Percentiles rank a stretch among this genome's conserved stretches.
These are phyloP conservation scores for Berberis vulgaris DNA, from an alignment of 164 flowering plant species.

Conservation along the genomic window DNA sequence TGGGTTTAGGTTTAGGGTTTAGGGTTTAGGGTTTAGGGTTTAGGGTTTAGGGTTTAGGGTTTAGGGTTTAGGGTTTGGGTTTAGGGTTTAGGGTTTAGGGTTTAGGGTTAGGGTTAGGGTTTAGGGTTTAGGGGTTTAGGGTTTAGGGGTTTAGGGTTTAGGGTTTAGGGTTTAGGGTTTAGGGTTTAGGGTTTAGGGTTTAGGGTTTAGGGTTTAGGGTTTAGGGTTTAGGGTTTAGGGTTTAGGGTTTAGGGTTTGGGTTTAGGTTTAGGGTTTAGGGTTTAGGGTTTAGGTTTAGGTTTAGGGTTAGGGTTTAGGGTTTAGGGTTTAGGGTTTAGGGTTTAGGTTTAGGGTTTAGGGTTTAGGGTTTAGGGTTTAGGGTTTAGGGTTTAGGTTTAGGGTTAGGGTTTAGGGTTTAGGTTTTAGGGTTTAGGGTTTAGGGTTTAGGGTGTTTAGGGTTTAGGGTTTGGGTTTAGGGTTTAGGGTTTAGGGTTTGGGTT, in stretches of 20 bases:
- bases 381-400: conserved; percentile 9
- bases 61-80: conserved; percentile 15
- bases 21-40: conserved; percentile 16
- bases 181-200: conserved; percentile 18
- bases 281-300: conserved; percentile 11
- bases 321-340: conserved; percentile 15
- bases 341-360: conserved; percentile 11
- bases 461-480: conserved; percentile 12
- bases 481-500: conserved; percentile 13
- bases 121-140: too few relatives aligned
- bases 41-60: conserved; percentile 14
- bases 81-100: conserved; percentile 11
- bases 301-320: conserved; percentile 14
- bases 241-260: conserved; percentile 11
- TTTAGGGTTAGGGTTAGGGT: conserved; percentile 5
- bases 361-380: conserved; percentile 10
- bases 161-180: conserved; percentile 14
- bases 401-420: too few relatives aligned
- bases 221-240: conserved; percentile 8
- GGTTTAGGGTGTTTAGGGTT: too few relatives aligned
- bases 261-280: conserved; percentile 9
- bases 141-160: too few relatives aligned
- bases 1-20: conserved; percentile 12
- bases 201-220: conserved; percentile 6
- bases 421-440: too few relatives aligned